Evolutionary conservation across 768 basidiomycete species (phyloP).

Genomic region (Naganishia vaughanmartiniae): DNA sequence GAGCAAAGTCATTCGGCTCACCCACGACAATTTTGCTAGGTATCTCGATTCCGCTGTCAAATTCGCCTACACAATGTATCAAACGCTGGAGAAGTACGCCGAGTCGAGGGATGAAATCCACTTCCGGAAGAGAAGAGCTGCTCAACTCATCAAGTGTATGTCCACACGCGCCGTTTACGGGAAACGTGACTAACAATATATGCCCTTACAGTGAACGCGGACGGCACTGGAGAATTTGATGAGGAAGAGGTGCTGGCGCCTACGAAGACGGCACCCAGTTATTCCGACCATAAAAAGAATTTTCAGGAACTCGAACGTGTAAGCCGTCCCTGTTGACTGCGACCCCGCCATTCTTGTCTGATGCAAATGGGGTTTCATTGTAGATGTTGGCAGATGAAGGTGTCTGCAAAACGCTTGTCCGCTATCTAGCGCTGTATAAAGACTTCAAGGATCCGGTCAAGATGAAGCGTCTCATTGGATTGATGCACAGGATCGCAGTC

Average conservation of each 20-base stretch:
- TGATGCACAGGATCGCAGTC: constrained; percentile 88
- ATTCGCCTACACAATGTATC: constrained; percentile 77
- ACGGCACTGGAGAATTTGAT: constrained; percentile 56
- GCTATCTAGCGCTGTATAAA: constrained; percentile 57
- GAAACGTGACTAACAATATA: background rate
- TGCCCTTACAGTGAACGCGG: constrained; percentile 24
- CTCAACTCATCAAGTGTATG: constrained; percentile 39
- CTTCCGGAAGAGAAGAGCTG: constrained; percentile 64
- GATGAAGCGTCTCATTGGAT: constrained; percentile 82
- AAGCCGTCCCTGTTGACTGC: constrained; percentile 38
- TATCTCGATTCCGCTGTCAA: constrained; percentile 85
- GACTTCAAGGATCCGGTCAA: constrained; percentile 73
- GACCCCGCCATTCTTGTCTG: background rate
- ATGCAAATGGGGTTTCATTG: background rate
- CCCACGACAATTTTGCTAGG: constrained; percentile 46
- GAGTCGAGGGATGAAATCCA: constrained; percentile 70
- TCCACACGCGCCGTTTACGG: background rate
- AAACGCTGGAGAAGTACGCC: constrained; percentile 84
- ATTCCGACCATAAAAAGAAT: constrained; percentile 82
- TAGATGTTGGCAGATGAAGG: constrained; percentile 89
- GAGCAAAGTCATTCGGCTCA: background rate
- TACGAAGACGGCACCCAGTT: constrained; percentile 59
- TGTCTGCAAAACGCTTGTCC: constrained; percentile 70
- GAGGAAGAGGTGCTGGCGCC: constrained; percentile 60
- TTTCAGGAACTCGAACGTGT: constrained; percentile 90